Percentiles rank a stretch among this genome's conserved stretches.
Evolutionary conservation across 345 rosid species (phyloP).

Genomic region (Populus ilicifolia): DNA sequence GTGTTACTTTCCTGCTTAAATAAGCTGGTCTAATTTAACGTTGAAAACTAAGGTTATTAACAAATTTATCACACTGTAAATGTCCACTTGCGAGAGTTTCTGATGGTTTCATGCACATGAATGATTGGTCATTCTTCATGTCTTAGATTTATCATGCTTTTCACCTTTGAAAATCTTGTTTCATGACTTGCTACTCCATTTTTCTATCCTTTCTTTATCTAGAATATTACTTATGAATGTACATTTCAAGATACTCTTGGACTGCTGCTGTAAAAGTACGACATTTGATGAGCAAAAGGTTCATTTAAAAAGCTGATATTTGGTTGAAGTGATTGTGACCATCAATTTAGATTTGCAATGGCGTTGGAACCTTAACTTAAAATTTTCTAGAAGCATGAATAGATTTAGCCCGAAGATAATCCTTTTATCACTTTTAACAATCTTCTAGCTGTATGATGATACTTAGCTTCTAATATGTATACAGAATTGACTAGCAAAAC

Average conservation of each 20-base stretch:
- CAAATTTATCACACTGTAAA: background rate
- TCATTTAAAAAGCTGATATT: background rate
- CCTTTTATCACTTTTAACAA: background rate
- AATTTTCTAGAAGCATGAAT: background rate
- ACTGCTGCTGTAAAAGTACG: background rate
- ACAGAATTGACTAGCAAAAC: too few relatives aligned
- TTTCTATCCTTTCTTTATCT: too few relatives aligned
- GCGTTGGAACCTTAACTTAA: background rate
- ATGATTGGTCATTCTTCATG: too few relatives aligned
- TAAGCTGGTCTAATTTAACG: background rate
- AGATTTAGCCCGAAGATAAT: background rate
- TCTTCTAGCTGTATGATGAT: background rate
- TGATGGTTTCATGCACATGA: background rate
- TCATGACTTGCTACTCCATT: too few relatives aligned
- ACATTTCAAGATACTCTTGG: too few relatives aligned
- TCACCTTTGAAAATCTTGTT: too few relatives aligned
- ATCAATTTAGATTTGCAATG: background rate
- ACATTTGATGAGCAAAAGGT: background rate
- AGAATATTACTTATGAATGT: too few relatives aligned
- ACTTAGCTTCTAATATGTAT: background rate
- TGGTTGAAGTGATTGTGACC: too few relatives aligned
- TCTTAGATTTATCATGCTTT: too few relatives aligned
- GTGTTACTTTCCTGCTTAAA: constrained; percentile 8
- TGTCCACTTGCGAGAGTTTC: background rate
- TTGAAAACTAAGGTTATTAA: background rate